A percentile compares a stretch with the other conserved stretches of the same genome.
Conservation (phyloP, 2,329 filamentous ascomycete genomes). For the Aspergillus chevalieri region DNA sequence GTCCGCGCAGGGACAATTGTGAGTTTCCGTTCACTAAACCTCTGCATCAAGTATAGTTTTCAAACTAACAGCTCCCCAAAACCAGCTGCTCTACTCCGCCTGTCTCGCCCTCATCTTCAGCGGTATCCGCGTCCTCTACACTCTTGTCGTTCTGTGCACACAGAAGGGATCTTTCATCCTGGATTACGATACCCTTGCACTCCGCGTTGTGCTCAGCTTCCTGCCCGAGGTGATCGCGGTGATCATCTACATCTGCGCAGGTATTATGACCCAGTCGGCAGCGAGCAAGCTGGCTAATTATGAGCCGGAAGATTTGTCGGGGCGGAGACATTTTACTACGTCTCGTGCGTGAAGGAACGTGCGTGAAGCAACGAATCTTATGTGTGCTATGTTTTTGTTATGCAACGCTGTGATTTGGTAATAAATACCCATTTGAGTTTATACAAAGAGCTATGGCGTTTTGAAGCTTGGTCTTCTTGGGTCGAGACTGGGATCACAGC, state of each 20-base stretch:
- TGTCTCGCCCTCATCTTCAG: conserved; percentile 15
- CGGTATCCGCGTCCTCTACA: conserved; percentile 21
- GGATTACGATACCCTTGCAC: conserved; percentile 11
- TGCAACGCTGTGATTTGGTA: no score
- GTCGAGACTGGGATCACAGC: no score
- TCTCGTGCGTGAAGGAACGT: no score
- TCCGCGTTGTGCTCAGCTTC: conserved; percentile 20
- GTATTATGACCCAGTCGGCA: conserved; percentile 15
- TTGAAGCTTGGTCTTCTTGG: no score
- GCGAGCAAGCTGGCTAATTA: not conserved
- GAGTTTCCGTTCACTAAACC: not conserved
- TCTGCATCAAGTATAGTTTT: no score
- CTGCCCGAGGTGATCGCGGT: conserved; percentile 19
- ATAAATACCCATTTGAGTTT: no score
- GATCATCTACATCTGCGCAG: conserved; percentile 14
- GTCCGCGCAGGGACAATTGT: not conserved
- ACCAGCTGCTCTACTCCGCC: conserved; percentile 9
- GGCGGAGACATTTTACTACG: no score
- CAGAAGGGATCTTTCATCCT: conserved; percentile 15
- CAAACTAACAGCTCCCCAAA: no score
- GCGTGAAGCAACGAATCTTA: no score
- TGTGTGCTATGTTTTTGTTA: no score
- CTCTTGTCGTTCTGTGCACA: conserved; percentile 14
- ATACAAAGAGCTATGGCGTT: no score
- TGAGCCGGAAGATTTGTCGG: no score